Evolutionary conservation across 2,329 filamentous ascomycete species (phyloP).

Genomic region (Dothiorella sarmentorum): DNA sequence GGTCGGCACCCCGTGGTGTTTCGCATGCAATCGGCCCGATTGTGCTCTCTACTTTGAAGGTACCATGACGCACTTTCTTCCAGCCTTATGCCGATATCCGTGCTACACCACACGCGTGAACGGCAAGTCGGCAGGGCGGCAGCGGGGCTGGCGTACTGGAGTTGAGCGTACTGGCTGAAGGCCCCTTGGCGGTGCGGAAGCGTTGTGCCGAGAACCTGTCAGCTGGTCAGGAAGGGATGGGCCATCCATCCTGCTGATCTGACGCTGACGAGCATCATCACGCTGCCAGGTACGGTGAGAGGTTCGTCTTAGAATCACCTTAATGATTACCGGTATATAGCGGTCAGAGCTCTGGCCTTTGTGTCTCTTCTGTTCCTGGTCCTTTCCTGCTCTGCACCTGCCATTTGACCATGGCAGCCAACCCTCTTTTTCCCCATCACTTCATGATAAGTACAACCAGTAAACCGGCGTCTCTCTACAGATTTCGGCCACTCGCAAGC

Average conservation of each 20-base stretch:
- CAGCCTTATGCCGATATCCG: not conserved
- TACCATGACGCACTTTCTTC: not conserved
- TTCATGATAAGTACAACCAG: no score
- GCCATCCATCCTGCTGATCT: not conserved
- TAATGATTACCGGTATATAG: not conserved
- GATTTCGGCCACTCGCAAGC: no score
- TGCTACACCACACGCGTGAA: not conserved
- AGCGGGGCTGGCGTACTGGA: no score
- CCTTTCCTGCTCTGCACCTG: no score
- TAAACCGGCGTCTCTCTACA: no score
- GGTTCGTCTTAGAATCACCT: not conserved
- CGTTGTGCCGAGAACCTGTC: not conserved
- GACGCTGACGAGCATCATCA: not conserved
- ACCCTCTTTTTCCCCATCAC: no score
- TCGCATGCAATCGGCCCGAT: not conserved
- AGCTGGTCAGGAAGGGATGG: not conserved
- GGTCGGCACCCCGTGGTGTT: not conserved
- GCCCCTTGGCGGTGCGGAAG: not conserved
- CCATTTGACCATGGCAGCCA: no score
- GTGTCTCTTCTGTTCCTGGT: no score
- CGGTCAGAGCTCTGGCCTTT: not conserved
- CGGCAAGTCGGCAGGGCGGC: constrained; percentile 1
- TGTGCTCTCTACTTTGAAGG: not conserved
- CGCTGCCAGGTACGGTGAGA: not conserved
- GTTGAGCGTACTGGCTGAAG: not conserved